Percentiles rank a stretch among this genome's conserved stretches.
Conservation (phyloP, 305 asterid genomes). For the Andrographis paniculata region DNA sequence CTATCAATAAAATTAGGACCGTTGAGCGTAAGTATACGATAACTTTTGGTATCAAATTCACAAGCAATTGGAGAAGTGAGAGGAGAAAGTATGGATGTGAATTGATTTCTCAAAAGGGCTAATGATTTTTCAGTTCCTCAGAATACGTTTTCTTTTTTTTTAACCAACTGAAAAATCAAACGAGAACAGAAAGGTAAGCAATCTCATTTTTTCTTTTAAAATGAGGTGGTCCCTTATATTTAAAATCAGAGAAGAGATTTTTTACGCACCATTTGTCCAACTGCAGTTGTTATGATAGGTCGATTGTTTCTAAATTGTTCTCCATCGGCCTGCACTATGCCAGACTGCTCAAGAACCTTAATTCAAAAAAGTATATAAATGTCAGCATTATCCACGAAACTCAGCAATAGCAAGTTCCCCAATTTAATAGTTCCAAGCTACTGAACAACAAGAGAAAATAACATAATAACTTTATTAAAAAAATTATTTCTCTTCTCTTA, state of each 20-base stretch:
- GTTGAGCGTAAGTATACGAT: too few species aligned
- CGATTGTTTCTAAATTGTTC: slow-evolving; percentile 44
- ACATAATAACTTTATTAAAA: too few species aligned
- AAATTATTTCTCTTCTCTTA: too few species aligned
- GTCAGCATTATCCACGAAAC: slow-evolving; percentile 3
- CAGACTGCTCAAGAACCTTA: slow-evolving; percentile 77
- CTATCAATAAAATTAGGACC: too few species aligned
- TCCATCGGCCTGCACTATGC: slow-evolving; percentile 50
- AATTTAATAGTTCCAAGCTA: neutral
- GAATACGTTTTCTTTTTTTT: too few species aligned
- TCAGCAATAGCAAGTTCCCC: slow-evolving; percentile 1
- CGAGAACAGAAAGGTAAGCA: too few species aligned
- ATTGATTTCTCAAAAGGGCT: neutral
- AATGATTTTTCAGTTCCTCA: too few species aligned
- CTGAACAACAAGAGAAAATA: neutral
- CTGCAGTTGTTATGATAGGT: slow-evolving; percentile 56
- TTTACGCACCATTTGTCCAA: slow-evolving; percentile 72
- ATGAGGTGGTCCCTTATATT: too few species aligned
- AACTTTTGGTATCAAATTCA: slow-evolving; percentile 8
- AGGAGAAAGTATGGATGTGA: neutral
- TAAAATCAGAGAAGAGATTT: slow-evolving; percentile 3
- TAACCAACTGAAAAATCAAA: too few species aligned
- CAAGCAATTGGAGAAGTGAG: neutral
- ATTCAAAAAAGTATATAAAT: slow-evolving; percentile 8
- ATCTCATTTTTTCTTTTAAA: too few species aligned